Evolutionary conservation across 768 basidiomycete genomes (phyloP).

Genomic region (Infundibulicybe gibba): DNA sequence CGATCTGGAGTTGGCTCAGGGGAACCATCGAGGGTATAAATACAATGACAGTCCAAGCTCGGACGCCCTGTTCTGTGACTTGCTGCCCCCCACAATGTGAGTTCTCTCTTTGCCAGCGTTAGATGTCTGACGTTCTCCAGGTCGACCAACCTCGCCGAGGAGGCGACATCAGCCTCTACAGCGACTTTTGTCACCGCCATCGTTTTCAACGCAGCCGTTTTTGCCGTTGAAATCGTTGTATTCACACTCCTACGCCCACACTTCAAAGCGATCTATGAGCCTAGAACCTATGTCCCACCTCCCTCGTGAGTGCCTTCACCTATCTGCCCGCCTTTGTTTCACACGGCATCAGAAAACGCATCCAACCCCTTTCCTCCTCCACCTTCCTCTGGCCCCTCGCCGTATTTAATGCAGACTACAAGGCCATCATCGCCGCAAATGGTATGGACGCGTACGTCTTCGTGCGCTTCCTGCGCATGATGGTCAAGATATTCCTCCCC

Average conservation of each 20-base stretch:
- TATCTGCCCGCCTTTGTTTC: slow-evolving; percentile 1
- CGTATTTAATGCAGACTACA: slow-evolving; percentile 59
- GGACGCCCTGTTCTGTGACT: no score
- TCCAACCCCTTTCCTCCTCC: slow-evolving; percentile 44
- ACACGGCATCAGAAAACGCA: slow-evolving; percentile 48
- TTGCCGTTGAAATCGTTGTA: slow-evolving; percentile 62
- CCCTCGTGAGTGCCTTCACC: slow-evolving; percentile 29
- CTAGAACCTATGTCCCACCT: slow-evolving; percentile 59
- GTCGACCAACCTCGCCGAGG: slow-evolving; percentile 25
- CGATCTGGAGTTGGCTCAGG: no score
- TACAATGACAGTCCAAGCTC: no score
- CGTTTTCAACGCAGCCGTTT: slow-evolving; percentile 74
- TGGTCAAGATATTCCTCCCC: slow-evolving; percentile 78
- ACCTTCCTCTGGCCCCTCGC: slow-evolving; percentile 68
- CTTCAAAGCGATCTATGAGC: slow-evolving; percentile 89
- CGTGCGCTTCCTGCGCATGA: slow-evolving; percentile 84
- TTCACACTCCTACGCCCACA: slow-evolving; percentile 84
- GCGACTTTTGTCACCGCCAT: slow-evolving; percentile 82
- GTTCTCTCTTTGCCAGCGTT: no score
- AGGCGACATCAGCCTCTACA: slow-evolving; percentile 64
- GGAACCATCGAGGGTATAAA: no score
- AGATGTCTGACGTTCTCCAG: slow-evolving; percentile 15
- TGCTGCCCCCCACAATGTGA: no score
- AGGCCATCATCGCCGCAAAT: slow-evolving; percentile 60
- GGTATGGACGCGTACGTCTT: slow-evolving; percentile 95